Base-by-base conservation (phyloP, 73 alveolate genomes). In the Blepharisma japonicum region DNA sequence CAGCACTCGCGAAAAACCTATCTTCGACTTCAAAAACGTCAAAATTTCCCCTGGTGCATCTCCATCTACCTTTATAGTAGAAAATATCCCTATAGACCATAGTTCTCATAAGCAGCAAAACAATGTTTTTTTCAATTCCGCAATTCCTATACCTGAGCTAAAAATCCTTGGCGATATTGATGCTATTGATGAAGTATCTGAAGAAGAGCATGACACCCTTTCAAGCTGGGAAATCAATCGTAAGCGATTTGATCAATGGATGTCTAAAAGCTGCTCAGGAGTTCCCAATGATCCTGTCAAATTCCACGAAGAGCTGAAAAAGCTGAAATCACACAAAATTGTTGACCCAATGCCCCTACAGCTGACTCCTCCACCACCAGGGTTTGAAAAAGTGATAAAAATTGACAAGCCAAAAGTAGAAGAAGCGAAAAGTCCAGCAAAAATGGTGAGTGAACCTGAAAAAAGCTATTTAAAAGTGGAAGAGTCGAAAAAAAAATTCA, bases 291-390 rank as follows among this genome's bases (percentile, higher is more conserved):
- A 61, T 25, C 74, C 74, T 14, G 74, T 39, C 11, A 61, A 61
- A 39, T 61, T 61, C 74, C 74, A 61, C 47, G 47, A 14, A 18
- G 74, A 61, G 5, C 46, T 61, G 18, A n/a, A 61, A 61, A 25
- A 14, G 11, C 23, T 61, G 48, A 61, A 61, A 61, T 14, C 18
- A 1, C 47, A 14, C 18, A 61, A 61, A 61, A 61, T 61, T 2
- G 23, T 61, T 1, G 23, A n/a, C 18, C 74, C 74, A 8, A 39
- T 14, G 46, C n/a, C 14, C 0, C 38, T 61, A 4, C 74, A 25
- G 14, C 47, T 61, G 14, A 61, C 74, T 20, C 74, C 74, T 20
- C 74, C 74, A 25, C 74, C 74, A 18, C 74, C 74, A 9, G 74
- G 74, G 38, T 61, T 61, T 61, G 42, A 32, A 32, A 32, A 32